These are phyloP conservation scores for Yamadazyma aaseri DNA, from an alignment of 1,139 yeast species.

Conservation along the genomic window DNA sequence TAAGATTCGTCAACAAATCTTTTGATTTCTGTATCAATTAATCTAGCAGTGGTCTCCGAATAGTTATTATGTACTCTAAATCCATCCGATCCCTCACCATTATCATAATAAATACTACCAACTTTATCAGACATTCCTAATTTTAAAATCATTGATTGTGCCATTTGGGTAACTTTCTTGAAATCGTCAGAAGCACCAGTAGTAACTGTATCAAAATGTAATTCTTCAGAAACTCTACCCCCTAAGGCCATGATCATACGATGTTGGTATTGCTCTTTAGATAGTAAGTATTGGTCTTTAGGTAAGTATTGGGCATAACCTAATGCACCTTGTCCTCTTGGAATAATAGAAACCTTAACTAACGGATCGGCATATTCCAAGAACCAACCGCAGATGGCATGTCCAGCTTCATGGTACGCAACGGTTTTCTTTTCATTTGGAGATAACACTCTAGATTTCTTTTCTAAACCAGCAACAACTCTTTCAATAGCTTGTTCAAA, in stretches of 20 bases:
- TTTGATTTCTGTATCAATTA: conserved; percentile 67
- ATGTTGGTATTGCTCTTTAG: conserved; percentile 65
- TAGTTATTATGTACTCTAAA: conserved; percentile 65
- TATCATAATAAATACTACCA: conserved; percentile 57
- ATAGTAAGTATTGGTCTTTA: conserved; percentile 67
- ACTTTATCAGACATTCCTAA: conserved; percentile 73
- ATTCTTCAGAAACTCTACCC: conserved; percentile 77
- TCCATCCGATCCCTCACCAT: conserved; percentile 42
- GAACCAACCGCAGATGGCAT: conserved; percentile 79
- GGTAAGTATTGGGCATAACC: conserved; percentile 85
- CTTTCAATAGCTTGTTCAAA: conserved; percentile 82
- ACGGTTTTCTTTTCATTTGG: conserved; percentile 73
- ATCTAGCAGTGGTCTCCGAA: conserved; percentile 65
- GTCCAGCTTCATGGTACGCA: conserved; percentile 84
- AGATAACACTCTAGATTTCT: conserved; percentile 64
- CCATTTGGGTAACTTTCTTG: conserved; percentile 75
- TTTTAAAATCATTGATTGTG: conserved; percentile 72
- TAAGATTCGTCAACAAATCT: conserved; percentile 55
- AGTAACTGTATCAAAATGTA: conserved; percentile 74
- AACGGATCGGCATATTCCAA: conserved; percentile 73
- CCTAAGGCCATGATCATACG: conserved; percentile 82
- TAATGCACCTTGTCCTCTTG: conserved; percentile 81
- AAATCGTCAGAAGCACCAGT: conserved; percentile 83
- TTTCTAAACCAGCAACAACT: conserved; percentile 78
- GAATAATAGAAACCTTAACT: conserved; percentile 76